A percentile compares a stretch with the other conserved stretches of the same genome.
Evolutionary conservation across 805 yeast species (phyloP).

Genomic region (Spathaspora hagerdaliae): DNA sequence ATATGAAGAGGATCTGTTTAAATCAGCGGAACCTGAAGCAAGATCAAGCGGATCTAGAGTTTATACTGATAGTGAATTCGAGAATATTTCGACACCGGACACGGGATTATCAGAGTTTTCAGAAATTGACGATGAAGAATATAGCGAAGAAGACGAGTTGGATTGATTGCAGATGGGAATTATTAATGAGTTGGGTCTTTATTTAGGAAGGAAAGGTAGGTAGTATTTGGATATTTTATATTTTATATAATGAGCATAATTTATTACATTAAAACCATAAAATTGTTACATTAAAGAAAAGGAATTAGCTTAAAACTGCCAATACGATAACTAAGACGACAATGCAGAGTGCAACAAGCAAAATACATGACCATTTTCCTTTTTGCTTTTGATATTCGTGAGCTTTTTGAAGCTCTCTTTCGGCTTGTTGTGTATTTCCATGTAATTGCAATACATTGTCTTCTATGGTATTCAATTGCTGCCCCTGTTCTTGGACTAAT

Average conservation of each 20-base stretch:
- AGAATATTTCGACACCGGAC: constrained; percentile 16
- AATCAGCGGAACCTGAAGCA: neutral
- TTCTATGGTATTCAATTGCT: constrained; percentile 78
- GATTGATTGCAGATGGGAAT: constrained; percentile 1
- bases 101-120: constrained; percentile 4
- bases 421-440: constrained; percentile 64
- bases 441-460: constrained; percentile 66
- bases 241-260: neutral
- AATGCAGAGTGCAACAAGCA: constrained; percentile 55
- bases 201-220: neutral
- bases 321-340: constrained; percentile 56
- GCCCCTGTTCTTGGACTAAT: constrained; percentile 80
- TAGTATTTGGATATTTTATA: neutral
- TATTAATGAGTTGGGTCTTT: neutral
- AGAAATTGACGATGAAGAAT: constrained; percentile 11
- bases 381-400: constrained; percentile 67
- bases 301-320: constrained; percentile 42
- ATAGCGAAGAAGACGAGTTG: constrained; percentile 5
- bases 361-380: constrained; percentile 70
- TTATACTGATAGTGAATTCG: constrained; percentile 9
- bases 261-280: too few species aligned
- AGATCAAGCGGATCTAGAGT: constrained; percentile 3
- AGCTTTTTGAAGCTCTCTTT: constrained; percentile 67
- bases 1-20: constrained; percentile 9
- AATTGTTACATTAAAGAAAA: too few species aligned